Base-by-base conservation (phyloP, 2,329 filamentous ascomycete genomes). In the Magnaporthiopsis poae region DNA sequence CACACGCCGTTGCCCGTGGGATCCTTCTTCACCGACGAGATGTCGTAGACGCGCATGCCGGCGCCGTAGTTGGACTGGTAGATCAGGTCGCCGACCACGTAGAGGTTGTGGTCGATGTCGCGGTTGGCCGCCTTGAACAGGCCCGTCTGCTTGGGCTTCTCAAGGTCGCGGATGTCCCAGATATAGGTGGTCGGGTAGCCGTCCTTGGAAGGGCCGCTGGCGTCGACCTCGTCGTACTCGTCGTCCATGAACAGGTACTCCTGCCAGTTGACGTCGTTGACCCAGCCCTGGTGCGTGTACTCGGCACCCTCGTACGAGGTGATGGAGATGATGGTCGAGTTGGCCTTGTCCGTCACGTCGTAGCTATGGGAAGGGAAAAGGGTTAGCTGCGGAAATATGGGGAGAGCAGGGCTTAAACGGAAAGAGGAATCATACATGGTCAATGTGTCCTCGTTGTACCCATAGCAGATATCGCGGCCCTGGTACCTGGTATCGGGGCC, bases 281-380 rank as follows among this genome's bases (percentile, higher is more conserved):
- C 77, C 75, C 80, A 81, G 65, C 84, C 84, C 71, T 86, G 84
- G 72, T 86, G 84, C 1, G 82, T 84, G 76, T 85, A 86, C 15
- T 78, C 73, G n/a, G 81, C 81, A 56, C 84, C 84, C 21, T 81
- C 78, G 72, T 86, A 86, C 0, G 79, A 80, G 2, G 82, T 85
- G 67, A 77, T 78, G 65, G 83, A 85, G 69, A 86, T 79, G 68
- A 84, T 76, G 29, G 73, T 77, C 65, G 77, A 72, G 65, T 74
- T 74, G 35, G 76, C 74, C 75, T 84, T 83, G 74, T 84, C 74
- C 25, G 79, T 82, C 8, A 84, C 79, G 65, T 85, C 81, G 46
- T 56, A 56, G 21, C 39, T 52, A 18, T 52, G 15, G 15, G 39
- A 21, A 21, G 15, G 39, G 15, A 5, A 7, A 5, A 2, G 76